Conservation (phyloP, 805 yeast genomes). For the Priceomyces melissophilus region DNA sequence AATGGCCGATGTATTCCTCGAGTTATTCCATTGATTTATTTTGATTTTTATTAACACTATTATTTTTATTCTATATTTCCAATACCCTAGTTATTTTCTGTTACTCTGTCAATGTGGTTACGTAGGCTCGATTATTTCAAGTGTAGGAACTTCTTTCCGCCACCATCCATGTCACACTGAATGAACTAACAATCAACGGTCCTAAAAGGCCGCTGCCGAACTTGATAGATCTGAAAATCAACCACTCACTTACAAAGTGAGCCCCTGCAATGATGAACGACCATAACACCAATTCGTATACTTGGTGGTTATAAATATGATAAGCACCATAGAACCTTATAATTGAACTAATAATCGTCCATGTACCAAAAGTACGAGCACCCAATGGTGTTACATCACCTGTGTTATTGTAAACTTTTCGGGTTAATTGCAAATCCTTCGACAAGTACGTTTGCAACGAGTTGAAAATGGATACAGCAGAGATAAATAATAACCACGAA, state of each 20-base stretch:
- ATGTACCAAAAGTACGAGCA: conserved; percentile 97
- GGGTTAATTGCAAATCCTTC: conserved; percentile 64
- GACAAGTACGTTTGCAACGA: conserved; percentile 81
- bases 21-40: no score
- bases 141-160: conserved; percentile 62
- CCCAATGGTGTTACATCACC: conserved; percentile 54
- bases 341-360: conserved; percentile 87
- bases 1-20: no score
- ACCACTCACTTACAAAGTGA: conserved; percentile 85
- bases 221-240: conserved; percentile 71
- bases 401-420: conserved; percentile 72
- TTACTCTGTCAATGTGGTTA: no score
- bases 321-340: conserved; percentile 88
- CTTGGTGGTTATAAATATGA: conserved; percentile 56
- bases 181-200: conserved; percentile 75
- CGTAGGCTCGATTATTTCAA: background rate
- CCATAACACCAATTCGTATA: conserved; percentile 75
- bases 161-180: conserved; percentile 76
- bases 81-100: no score
- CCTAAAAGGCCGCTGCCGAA: conserved; percentile 87
- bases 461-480: conserved; percentile 89
- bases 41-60: no score
- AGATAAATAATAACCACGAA: conserved; percentile 47
- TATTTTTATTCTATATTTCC: no score
- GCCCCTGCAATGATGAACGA: conserved; percentile 78